Evolutionary conservation across 2,329 filamentous ascomycete species (phyloP), one percentile per base, ranked within the genome.

Genomic region (Trichoderma sp.): DNA sequence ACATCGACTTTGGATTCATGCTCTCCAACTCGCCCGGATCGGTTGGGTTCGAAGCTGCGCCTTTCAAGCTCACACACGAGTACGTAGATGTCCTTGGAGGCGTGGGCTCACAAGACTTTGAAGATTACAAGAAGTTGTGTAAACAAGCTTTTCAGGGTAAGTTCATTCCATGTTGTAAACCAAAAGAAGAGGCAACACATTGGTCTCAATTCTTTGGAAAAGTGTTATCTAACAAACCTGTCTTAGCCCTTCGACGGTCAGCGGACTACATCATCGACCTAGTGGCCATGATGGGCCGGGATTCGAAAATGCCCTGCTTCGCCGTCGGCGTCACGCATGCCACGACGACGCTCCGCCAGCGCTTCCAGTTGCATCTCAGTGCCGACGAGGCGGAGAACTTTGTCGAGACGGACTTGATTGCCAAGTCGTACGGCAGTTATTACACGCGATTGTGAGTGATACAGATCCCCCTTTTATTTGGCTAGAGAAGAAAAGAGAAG

Each of bases 1-100:
- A 97, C 82, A 97, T 97, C 77, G 94, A 97, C 83, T 97, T 97
- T 83, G 94, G 94, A 74, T 97, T 97, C 83, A 96, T 97, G 93
- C 87, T 97, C 41, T 95, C 93, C 64, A 97, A 97, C 83, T 95
- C 93, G 1, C 94, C 94, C 0, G 94, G 94, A 0, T 93, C 92
- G 9, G 94, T 97, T 81, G 94, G 93, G 3, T 97, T 97, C 80
- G 94, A 97, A 84, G 94, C 94, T 16, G 94, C 94, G 5, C 94
- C 94, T 1, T 97, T 97, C 85, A 97, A 97, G 85, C 87, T 97
- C 31, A 95, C 94, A 1, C 91, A 95, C 78, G 94, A 97, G 81
- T 97, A 97, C 81, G 92, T 97, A 53, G 94, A 97, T 79, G 93
- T 97, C 8, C 86, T 97, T 35, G 94, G 94, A 21, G 94, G 94